phyloP scores from a whole-genome alignment of 2,329 filamentous ascomycete species.

The Lasiodiplodia theobromae region DNA sequence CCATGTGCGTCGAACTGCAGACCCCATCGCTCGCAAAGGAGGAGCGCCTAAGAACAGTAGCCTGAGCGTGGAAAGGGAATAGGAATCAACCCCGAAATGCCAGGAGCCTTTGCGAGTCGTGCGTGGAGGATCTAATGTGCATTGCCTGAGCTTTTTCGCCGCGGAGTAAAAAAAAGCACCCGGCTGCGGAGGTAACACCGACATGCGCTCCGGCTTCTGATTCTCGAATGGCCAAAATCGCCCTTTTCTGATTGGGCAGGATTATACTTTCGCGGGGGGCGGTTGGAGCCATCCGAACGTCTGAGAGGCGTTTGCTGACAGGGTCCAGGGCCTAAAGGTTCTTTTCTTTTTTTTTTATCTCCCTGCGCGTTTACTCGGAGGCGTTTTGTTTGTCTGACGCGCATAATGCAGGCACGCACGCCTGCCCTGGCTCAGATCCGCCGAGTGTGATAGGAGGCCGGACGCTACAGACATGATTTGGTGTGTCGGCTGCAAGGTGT shows the following conservation, averaged over 20 bases:
- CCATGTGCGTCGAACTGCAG: background rate
- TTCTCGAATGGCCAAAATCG: background rate
- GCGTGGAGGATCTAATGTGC: background rate
- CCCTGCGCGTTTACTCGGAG: background rate
- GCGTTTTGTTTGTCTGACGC: constrained; percentile 15
- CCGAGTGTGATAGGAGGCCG: constrained; percentile 1
- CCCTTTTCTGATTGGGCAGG: background rate
- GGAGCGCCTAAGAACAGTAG: background rate
- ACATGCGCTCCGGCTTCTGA: background rate
- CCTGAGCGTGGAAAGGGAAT: background rate
- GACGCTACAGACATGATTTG: background rate
- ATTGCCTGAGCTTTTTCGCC: background rate
- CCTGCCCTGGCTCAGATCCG: constrained; percentile 1
- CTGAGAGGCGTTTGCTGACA: background rate
- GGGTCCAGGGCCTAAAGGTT: background rate
- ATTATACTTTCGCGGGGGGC: background rate
- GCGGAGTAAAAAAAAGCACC: background rate
- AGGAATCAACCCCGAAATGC: background rate
- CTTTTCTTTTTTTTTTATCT: background rate
- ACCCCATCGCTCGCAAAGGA: background rate
- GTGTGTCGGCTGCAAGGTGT: background rate
- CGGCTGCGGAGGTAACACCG: background rate
- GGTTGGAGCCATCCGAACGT: background rate
- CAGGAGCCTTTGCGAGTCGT: background rate
- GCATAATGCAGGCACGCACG: constrained; percentile 24